Base-by-base conservation (phyloP, 192 early-diverging fungal species). In the Mortierella antarctica region DNA sequence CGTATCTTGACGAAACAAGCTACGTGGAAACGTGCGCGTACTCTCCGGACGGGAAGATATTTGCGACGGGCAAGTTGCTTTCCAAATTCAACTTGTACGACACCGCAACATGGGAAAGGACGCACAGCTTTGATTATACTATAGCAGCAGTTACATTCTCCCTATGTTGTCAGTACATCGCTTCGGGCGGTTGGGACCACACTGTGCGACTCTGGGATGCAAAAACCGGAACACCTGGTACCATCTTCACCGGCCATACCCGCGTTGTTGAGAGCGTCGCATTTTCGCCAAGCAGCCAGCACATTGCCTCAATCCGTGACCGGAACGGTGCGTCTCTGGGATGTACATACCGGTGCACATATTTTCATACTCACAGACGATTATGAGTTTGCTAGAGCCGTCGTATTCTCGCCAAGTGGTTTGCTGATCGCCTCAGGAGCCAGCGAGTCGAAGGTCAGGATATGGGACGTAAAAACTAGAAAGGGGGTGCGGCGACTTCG, bases 141-240 rank as follows among this genome's bases (percentile, higher is more conserved):
- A 20, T 53, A 14, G 21, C 17, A 5, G 52, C 17, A 14, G 52
- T 53, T 6, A 53, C 21, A 20, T 53, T 18, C 13, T 53, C 52
- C 6, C 52, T 20, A 5, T 18, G 13, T 4, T 14, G 52, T 4
- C 17, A 53, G 6, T 20, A 14, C 7, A 7, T 58, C 15, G 58
- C 58, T 17, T 45, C 58, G n/a, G 39, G 58, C n/a, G 46, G 40
- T 60, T 6, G 2, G 4, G 40, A 60, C 42, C 11, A 60, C 12
- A 44, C 58, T 45, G 58, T 60, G 41, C 40, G 56, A 20, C 21
- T 57, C 17, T 57, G 56, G 56, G 56, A 57, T 20, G 20, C 21
- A n/a, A 18, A 11, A 7, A 7, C 55, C 8, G 55, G 55, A 57
- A 9, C 11, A 18, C 18, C 21, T 9, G 8, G 11, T 20, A 11